A percentile compares a stretch with the other conserved stretches of the same genome.
Conservation (phyloP, 2,329 filamentous ascomycete genomes). For the Cercospora berteroae region DNA sequence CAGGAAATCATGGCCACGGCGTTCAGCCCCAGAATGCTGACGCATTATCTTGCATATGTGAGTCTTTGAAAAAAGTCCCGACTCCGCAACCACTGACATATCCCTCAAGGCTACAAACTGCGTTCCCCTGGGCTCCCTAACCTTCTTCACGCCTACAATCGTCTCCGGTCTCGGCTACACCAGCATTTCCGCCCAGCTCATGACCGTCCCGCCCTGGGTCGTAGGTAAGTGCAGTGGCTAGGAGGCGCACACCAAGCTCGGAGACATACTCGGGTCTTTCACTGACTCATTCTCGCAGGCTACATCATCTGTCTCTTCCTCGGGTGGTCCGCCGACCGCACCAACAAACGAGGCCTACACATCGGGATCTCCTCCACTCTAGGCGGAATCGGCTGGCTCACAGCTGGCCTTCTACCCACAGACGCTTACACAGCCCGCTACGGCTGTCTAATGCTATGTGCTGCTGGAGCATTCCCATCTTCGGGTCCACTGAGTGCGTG, state of each 20-base stretch:
- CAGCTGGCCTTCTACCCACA: slow-evolving; percentile 27
- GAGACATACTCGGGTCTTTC: no score
- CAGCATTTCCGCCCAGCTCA: slow-evolving; percentile 44
- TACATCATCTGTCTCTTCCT: slow-evolving; percentile 35
- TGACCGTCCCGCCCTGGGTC: slow-evolving; percentile 39
- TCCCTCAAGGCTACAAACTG: slow-evolving; percentile 29
- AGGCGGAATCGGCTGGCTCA: slow-evolving; percentile 30
- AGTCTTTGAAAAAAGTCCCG: background rate
- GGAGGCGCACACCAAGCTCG: no score
- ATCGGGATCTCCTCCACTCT: slow-evolving; percentile 26
- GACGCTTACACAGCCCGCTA: slow-evolving; percentile 36
- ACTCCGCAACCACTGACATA: background rate
- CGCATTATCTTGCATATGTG: slow-evolving; percentile 39
- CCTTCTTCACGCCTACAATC: slow-evolving; percentile 55
- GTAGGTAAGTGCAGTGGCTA: no score
- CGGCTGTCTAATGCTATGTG: slow-evolving; percentile 41
- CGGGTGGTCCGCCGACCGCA: slow-evolving; percentile 30
- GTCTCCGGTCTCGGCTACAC: slow-evolving; percentile 52
- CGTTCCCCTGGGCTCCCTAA: slow-evolving; percentile 36
- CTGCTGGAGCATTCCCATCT: slow-evolving; percentile 40
- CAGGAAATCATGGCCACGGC: slow-evolving; percentile 41
- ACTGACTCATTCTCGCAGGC: no score
- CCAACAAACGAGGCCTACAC: slow-evolving; percentile 30
- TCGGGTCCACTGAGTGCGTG: slow-evolving; percentile 41
- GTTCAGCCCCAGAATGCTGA: slow-evolving; percentile 41